Percentiles rank a stretch among this genome's conserved stretches.
These are phyloP conservation scores for Gymnopilus junonius DNA, from an alignment of 768 basidiomycete species.

Conservation along the genomic window DNA sequence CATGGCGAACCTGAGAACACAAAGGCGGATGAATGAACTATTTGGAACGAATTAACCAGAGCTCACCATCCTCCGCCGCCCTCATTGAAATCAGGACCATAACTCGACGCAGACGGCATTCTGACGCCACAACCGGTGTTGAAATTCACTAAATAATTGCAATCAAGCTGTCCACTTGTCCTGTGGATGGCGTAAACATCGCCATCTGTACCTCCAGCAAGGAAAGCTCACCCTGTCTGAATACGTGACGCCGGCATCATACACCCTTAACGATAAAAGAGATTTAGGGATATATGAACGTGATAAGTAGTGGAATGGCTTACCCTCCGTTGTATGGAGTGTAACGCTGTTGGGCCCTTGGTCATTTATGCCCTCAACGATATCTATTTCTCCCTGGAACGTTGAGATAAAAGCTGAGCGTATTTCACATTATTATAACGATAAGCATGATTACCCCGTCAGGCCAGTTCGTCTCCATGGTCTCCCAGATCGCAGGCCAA, in stretches of 20 bases:
- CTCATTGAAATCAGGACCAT: slow-evolving; percentile 58
- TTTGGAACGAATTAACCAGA: not conserved
- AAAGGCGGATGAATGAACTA: too few relatives aligned
- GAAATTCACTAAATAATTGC: slow-evolving; percentile 45
- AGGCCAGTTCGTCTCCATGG: slow-evolving; percentile 39
- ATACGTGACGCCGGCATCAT: slow-evolving; percentile 44
- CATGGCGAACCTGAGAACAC: slow-evolving; percentile 59
- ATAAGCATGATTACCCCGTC: slow-evolving; percentile 23
- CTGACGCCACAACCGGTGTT: slow-evolving; percentile 59
- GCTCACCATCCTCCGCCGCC: slow-evolving; percentile 63
- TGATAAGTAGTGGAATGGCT: slow-evolving; percentile 5
- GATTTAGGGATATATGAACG: not conserved
- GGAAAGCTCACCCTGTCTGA: slow-evolving; percentile 42
- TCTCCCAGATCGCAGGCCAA: slow-evolving; percentile 52
- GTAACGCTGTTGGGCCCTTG: slow-evolving; percentile 53
- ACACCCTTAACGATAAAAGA: slow-evolving; percentile 36
- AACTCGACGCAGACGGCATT: slow-evolving; percentile 40
- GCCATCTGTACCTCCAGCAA: too few relatives aligned
- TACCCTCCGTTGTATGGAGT: slow-evolving; percentile 57
- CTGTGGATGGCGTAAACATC: slow-evolving; percentile 27
- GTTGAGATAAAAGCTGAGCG: not conserved
- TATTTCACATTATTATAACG: too few relatives aligned
- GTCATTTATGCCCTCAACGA: slow-evolving; percentile 64
- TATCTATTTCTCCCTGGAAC: slow-evolving; percentile 50
- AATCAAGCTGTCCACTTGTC: slow-evolving; percentile 41